A percentile compares a stretch with the other conserved stretches of the same genome.
Evolutionary conservation across 2,329 filamentous ascomycete genomes (phyloP).

Genomic region (Neurospora sp.): DNA sequence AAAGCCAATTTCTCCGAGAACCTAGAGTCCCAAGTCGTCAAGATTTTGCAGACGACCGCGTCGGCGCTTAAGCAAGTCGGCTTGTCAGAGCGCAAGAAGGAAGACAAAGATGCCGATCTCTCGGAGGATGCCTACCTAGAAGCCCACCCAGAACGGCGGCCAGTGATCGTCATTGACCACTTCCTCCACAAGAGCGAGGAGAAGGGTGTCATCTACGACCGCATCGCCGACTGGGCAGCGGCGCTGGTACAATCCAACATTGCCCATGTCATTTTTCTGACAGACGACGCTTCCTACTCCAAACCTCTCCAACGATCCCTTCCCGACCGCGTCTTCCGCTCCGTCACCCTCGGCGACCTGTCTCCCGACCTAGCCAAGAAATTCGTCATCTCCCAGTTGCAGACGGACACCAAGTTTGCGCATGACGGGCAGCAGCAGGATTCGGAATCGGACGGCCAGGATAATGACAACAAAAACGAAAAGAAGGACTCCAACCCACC

Average conservation of each 20-base stretch:
- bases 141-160: constrained; percentile 71
- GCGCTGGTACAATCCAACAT: constrained; percentile 75
- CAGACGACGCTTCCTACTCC: constrained; percentile 77
- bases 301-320: constrained; percentile 81
- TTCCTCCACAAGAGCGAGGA: constrained; percentile 73
- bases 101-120: constrained; percentile 62
- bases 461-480: constrained; percentile 8
- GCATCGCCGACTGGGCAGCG: constrained; percentile 83
- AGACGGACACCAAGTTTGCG: background rate
- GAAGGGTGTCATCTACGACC: constrained; percentile 59
- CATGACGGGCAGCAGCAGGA: constrained; percentile 1
- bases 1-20: constrained; percentile 94
- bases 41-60: constrained; percentile 79
- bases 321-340: constrained; percentile 82
- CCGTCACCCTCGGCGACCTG: constrained; percentile 77
- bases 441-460: background rate
- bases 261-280: constrained; percentile 90
- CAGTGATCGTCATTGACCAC: constrained; percentile 84
- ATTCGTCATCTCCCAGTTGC: constrained; percentile 75
- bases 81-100: constrained; percentile 56
- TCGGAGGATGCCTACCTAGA: constrained; percentile 83
- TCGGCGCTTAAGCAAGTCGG: constrained; percentile 70
- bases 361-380: constrained; percentile 77
- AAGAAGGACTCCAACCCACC: constrained; percentile 4
- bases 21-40: constrained; percentile 75